Percentiles rank a stretch among this genome's conserved stretches.
These are phyloP conservation scores for Epichloe hybrida DNA, from an alignment of 2,329 filamentous ascomycete species.

Conservation along the genomic window DNA sequence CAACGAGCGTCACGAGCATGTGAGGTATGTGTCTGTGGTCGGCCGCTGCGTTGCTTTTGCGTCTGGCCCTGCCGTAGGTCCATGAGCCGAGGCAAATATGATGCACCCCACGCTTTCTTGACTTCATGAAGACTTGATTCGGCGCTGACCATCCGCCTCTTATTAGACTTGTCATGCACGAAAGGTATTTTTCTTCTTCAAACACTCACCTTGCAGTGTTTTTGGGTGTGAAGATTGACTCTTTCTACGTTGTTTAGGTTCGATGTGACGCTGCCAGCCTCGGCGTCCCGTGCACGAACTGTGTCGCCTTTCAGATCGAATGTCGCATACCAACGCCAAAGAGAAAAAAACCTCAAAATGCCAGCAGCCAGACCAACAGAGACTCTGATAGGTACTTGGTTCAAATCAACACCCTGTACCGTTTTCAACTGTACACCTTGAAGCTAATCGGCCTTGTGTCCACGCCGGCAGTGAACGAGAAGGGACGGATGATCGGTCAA, in stretches of 20 bases:
- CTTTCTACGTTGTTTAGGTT: constrained; percentile 44
- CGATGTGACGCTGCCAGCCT: constrained; percentile 94
- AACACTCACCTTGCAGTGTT: constrained; percentile 5
- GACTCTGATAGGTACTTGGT: constrained; percentile 56
- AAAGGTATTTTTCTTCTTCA: constrained; percentile 51
- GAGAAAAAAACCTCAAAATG: constrained; percentile 64
- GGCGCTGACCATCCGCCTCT: constrained; percentile 10
- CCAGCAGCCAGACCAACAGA: constrained; percentile 27
- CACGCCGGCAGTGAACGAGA: constrained; percentile 38
- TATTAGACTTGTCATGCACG: constrained; percentile 81
- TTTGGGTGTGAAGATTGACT: not conserved
- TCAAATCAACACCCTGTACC: not conserved
- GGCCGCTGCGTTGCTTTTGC: constrained; percentile 12
- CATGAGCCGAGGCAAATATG: constrained; percentile 35
- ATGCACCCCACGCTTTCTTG: constrained; percentile 16
- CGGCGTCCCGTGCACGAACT: constrained; percentile 96
- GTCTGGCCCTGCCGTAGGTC: constrained; percentile 12
- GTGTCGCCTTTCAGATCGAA: constrained; percentile 94
- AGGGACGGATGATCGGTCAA: constrained; percentile 20
- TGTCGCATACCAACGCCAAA: constrained; percentile 93
- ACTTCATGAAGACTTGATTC: constrained; percentile 11
- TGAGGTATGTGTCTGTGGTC: constrained; percentile 52
- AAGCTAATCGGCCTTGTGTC: constrained; percentile 8
- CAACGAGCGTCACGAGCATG: constrained; percentile 87
- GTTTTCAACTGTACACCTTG: not conserved